phyloP scores from a whole-genome alignment of 2,329 filamentous ascomycete species.

The Fusarium sp. region DNA sequence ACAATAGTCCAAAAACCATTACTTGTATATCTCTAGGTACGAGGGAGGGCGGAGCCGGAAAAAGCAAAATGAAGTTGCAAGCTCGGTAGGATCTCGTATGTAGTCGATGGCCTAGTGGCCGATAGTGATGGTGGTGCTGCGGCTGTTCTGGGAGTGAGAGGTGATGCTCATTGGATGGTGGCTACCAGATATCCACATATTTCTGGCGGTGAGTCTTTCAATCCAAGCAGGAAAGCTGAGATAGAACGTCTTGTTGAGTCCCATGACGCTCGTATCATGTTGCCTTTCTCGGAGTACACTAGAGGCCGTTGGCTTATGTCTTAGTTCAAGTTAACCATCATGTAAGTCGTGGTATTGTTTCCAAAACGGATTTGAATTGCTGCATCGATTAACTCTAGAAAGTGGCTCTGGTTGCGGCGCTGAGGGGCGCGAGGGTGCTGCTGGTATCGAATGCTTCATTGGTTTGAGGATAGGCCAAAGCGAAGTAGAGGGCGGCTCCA shows the following conservation, averaged over 20 bases:
- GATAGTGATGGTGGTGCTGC: constrained; percentile 28
- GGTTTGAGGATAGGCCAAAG: constrained; percentile 14
- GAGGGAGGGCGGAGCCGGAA: constrained; percentile 10
- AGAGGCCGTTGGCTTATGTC: neutral
- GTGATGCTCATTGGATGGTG: neutral
- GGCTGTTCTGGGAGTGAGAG: constrained; percentile 1
- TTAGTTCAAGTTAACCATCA: constrained; percentile 8
- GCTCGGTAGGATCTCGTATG: neutral
- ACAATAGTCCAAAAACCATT: neutral
- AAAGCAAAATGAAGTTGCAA: constrained; percentile 23
- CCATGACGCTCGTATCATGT: neutral
- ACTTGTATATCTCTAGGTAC: neutral
- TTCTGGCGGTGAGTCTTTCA: constrained; percentile 32
- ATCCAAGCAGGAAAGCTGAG: too few species aligned
- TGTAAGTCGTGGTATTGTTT: neutral
- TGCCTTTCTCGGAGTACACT: neutral
- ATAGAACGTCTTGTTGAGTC: too few species aligned
- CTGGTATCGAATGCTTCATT: neutral
- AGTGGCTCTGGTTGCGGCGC: constrained; percentile 6
- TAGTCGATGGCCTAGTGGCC: neutral
- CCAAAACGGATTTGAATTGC: neutral
- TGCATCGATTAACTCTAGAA: constrained; percentile 12
- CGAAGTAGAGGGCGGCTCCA: neutral
- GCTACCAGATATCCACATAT: constrained; percentile 12
- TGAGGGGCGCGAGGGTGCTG: neutral